These are phyloP conservation scores for Candolleomyces efflorescens DNA, from an alignment of 768 basidiomycete species.

Conservation along the genomic window DNA sequence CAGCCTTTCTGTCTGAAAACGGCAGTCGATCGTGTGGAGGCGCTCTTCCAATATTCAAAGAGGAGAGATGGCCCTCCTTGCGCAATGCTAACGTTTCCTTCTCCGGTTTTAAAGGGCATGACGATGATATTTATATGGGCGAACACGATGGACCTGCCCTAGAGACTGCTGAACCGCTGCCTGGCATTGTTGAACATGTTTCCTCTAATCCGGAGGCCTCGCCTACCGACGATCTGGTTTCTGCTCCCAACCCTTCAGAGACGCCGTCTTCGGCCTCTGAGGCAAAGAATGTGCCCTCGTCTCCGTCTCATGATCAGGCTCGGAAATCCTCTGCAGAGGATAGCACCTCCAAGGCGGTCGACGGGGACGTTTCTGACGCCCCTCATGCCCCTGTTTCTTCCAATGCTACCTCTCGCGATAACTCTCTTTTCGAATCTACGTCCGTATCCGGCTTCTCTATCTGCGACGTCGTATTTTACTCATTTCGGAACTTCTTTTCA, in stretches of 20 bases:
- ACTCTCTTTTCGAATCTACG: constrained; percentile 34
- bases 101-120: constrained; percentile 41
- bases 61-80: constrained; percentile 41
- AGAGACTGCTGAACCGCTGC: constrained; percentile 3
- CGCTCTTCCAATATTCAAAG: constrained; percentile 26
- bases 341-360: background rate
- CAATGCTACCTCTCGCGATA: constrained; percentile 21
- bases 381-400: constrained; percentile 7
- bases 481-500: constrained; percentile 26
- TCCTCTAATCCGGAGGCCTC: background rate
- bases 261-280: constrained; percentile 1
- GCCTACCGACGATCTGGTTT: background rate
- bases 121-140: constrained; percentile 21
- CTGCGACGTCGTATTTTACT: constrained; percentile 32
- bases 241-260: constrained; percentile 18
- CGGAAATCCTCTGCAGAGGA: background rate
- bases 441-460: constrained; percentile 45
- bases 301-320: background rate
- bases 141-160: constrained; percentile 13
- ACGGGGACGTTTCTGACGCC: constrained; percentile 12
- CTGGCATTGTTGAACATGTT: background rate
- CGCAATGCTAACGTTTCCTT: constrained; percentile 52
- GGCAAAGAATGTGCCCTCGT: background rate
- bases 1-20: constrained; percentile 30
- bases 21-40: constrained; percentile 41